These are phyloP conservation scores for Excoecaria cochinchinensis DNA, from an alignment of 345 rosid genomes.

Conservation along the genomic window DNA sequence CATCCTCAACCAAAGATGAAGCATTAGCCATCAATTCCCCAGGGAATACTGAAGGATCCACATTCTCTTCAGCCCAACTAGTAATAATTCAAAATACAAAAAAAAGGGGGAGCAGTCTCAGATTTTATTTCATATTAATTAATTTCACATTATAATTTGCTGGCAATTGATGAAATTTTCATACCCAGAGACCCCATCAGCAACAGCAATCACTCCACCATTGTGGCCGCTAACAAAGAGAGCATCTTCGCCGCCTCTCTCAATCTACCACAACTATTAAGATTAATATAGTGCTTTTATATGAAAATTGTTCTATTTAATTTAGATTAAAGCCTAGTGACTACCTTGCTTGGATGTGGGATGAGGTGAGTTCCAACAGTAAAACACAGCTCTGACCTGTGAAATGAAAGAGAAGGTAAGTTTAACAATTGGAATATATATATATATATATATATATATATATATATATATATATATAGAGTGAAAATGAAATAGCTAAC, in stretches of 20 bases:
- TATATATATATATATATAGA: background rate
- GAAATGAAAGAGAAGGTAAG: background rate
- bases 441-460: background rate
- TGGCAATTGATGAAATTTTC: background rate
- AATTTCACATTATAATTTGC: background rate
- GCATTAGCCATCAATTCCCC: constrained; percentile 70
- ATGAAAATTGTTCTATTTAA: background rate
- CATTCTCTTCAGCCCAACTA: constrained; percentile 87
- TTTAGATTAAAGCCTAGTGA: background rate
- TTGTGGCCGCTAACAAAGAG: constrained; percentile 58
- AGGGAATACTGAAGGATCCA: constrained; percentile 85
- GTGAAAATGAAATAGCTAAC: constrained; percentile 28
- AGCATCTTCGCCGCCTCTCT: constrained; percentile 89
- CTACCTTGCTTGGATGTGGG: constrained; percentile 81
- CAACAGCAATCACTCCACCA: constrained; percentile 84
- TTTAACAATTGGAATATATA: background rate
- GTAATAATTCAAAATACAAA: constrained; percentile 14
- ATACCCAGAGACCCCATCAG: constrained; percentile 94
- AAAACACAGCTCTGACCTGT: constrained; percentile 46
- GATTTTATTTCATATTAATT: background rate
- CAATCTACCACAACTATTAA: constrained; percentile 41
- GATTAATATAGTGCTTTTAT: background rate
- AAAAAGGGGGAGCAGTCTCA: background rate
- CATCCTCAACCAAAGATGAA: constrained; percentile 51
- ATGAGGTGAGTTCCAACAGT: constrained; percentile 62